Evolutionary conservation across 352 stramenopile genomes (phyloP).

Genomic region (Bremia lactucae): DNA sequence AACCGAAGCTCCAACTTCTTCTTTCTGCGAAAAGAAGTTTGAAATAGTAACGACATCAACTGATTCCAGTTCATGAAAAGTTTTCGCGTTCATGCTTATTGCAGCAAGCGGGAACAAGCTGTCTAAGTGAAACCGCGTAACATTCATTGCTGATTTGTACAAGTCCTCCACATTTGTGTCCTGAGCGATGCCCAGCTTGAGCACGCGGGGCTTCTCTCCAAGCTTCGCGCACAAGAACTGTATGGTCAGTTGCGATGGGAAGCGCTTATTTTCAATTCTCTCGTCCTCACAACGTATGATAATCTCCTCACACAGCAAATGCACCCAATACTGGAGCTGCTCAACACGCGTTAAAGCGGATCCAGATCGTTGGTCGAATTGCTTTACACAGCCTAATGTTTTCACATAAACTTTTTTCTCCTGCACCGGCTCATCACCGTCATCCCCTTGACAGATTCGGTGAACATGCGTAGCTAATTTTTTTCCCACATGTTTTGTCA

Average conservation of each 20-base stretch:
- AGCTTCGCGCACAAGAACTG: constrained; percentile 31
- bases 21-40: constrained; percentile 50
- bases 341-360: constrained; percentile 30
- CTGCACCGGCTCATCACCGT: constrained; percentile 63
- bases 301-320: constrained; percentile 62
- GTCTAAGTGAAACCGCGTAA: constrained; percentile 39
- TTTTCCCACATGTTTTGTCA: constrained; percentile 42
- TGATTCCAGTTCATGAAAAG: constrained; percentile 49
- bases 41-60: constrained; percentile 40
- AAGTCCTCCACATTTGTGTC: constrained; percentile 52
- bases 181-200: constrained; percentile 40
- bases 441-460: constrained; percentile 48
- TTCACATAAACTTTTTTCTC: constrained; percentile 58
- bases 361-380: constrained; percentile 63
- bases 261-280: constrained; percentile 62
- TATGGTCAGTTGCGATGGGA: constrained; percentile 50
- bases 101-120: constrained; percentile 46
- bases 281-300: constrained; percentile 73
- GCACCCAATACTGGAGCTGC: constrained; percentile 70
- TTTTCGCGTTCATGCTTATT: constrained; percentile 54
- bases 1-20: constrained; percentile 1
- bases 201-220: constrained; percentile 35
- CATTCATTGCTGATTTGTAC: constrained; percentile 33
- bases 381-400: constrained; percentile 60
- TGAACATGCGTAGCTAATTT: constrained; percentile 51